Conservation (phyloP, 495 filamentous ascomycete species). For the Cladorrhinum samala region DNA sequence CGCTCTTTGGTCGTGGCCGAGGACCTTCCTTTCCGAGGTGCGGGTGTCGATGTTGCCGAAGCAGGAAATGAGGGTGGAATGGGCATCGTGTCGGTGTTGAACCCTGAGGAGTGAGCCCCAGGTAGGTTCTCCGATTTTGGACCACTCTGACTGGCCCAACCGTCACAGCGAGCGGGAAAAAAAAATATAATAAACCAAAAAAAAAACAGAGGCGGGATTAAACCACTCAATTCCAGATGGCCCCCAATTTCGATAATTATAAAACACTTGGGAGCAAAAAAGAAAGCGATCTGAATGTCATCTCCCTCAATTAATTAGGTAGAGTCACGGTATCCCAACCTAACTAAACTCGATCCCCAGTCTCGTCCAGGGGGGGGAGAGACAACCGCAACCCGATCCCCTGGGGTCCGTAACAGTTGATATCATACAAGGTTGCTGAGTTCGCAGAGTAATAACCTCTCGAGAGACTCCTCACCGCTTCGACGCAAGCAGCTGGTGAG, state of each 20-base stretch:
- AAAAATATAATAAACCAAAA: too few species aligned
- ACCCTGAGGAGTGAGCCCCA: too few species aligned
- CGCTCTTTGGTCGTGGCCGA: not conserved
- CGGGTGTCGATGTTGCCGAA: not conserved
- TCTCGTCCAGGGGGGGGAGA: not conserved
- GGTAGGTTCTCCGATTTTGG: too few species aligned
- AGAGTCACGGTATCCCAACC: not conserved
- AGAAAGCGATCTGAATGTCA: too few species aligned
- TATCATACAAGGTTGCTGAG: not conserved
- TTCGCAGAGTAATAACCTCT: too few species aligned
- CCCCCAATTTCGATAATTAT: too few species aligned
- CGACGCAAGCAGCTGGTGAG: too few species aligned
- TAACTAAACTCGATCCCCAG: not conserved
- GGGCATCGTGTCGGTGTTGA: conserved; percentile 8
- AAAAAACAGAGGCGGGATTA: too few species aligned
- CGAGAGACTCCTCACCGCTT: not conserved
- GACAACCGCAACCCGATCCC: not conserved
- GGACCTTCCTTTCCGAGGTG: not conserved
- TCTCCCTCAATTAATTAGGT: too few species aligned
- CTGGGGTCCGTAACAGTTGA: not conserved
- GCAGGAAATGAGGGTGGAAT: not conserved
- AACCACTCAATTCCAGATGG: too few species aligned
- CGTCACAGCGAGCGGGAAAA: too few species aligned
- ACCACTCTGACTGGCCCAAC: conserved; percentile 25
- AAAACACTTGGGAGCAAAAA: too few species aligned